Conservation (phyloP, 805 yeast species). For the Barnettozyma salicaria region DNA sequence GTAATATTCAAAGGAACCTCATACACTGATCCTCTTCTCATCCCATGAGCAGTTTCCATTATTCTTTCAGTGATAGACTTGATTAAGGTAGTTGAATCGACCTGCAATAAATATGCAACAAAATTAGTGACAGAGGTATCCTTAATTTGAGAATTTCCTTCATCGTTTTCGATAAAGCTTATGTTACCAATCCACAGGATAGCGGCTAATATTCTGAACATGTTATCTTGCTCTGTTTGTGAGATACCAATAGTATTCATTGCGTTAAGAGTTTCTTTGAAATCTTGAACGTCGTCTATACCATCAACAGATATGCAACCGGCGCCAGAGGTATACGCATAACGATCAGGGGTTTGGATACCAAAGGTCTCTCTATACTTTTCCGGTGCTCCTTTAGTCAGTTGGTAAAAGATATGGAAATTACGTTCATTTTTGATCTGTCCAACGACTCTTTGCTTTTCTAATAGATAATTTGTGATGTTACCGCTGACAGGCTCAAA, state of each 20-base stretch:
- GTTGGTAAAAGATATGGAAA: conserved; percentile 95
- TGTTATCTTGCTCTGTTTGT: conserved; percentile 81
- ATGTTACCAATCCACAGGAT: conserved; percentile 94
- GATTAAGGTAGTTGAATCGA: conserved; percentile 58
- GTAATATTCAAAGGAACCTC: conserved; percentile 88
- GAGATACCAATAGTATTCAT: conserved; percentile 83
- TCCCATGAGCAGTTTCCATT: conserved; percentile 86
- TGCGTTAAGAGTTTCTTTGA: conserved; percentile 72
- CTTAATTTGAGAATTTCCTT: conserved; percentile 74
- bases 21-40: conserved; percentile 85
- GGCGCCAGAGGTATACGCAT: conserved; percentile 80
- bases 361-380: conserved; percentile 80
- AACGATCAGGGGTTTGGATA: conserved; percentile 90
- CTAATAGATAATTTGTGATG: conserved; percentile 89
- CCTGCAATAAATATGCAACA: conserved; percentile 86
- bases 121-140: conserved; percentile 91
- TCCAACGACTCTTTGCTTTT: conserved; percentile 94
- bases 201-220: conserved; percentile 78
- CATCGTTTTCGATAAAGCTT: conserved; percentile 77
- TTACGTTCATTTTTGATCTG: conserved; percentile 91
- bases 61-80: conserved; percentile 73
- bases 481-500: conserved; percentile 93
- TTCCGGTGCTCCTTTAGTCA: conserved; percentile 85
- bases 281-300: conserved; percentile 78
- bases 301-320: conserved; percentile 83